These are phyloP conservation scores for Telopea speciosissima DNA, from an alignment of 177 flowering plant species.

Conservation along the genomic window DNA sequence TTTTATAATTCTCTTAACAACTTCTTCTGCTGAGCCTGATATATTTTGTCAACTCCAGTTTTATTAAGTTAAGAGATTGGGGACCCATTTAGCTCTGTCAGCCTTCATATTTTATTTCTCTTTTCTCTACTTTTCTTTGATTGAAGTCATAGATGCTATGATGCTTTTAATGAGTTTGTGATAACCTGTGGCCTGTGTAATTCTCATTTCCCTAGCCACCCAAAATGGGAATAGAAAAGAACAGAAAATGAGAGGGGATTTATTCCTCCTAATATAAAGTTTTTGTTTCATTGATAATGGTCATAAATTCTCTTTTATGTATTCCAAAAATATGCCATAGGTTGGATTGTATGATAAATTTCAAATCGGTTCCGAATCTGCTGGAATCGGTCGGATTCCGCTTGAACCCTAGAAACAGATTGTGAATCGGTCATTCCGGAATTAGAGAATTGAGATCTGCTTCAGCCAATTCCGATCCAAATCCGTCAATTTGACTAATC, in stretches of 20 bases:
- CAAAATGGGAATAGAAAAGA: not conserved
- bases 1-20: slow-evolving; percentile 1
- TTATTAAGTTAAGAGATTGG: not conserved
- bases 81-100: not conserved
- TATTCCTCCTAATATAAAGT: not conserved
- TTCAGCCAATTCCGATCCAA: too few species aligned
- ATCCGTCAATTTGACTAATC: too few species aligned
- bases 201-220: not conserved
- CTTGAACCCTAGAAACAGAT: too few species aligned
- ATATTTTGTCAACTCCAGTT: slow-evolving; percentile 11
- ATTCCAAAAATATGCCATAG: not conserved
- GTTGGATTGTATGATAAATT: too few species aligned
- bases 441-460: too few species aligned
- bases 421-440: too few species aligned
- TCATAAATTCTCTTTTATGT: not conserved
- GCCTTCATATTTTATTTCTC: not conserved
- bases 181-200: not conserved
- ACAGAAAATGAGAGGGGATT: not conserved
- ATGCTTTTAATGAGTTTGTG: slow-evolving; percentile 1
- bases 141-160: not conserved
- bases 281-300: not conserved
- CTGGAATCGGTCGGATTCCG: too few species aligned
- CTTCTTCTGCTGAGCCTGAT: slow-evolving; percentile 2
- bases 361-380: not conserved
- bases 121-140: not conserved